Conservation (phyloP, 2,329 filamentous ascomycete genomes). For the Verticillium longisporum region DNA sequence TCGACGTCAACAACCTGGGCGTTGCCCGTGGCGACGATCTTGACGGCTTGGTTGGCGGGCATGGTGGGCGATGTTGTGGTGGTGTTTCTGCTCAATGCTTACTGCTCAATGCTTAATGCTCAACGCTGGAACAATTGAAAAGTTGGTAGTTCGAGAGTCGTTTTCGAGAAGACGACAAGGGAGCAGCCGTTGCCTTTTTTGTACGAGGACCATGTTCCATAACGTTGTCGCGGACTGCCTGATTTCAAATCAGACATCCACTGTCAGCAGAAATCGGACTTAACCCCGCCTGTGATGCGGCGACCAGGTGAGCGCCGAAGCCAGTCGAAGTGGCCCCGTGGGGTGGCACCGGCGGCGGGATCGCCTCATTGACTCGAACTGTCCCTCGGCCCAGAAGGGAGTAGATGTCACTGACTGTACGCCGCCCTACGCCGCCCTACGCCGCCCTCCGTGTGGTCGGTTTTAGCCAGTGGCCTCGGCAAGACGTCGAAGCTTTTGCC, state of each 20-base stretch:
- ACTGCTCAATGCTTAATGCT: background rate
- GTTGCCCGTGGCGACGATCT: constrained; percentile 11
- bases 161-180: too few species aligned
- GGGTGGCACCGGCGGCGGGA: background rate
- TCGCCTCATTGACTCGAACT: background rate
- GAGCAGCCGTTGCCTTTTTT: background rate
- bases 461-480: background rate
- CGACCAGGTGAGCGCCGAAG: background rate
- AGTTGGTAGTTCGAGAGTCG: too few species aligned
- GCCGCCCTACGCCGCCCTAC: background rate
- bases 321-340: background rate
- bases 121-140: background rate
- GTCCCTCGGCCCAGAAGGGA: background rate
- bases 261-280: background rate
- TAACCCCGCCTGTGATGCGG: background rate
- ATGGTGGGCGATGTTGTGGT: constrained; percentile 1
- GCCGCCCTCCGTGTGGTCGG: background rate
- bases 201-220: background rate
- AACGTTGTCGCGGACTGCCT: background rate
- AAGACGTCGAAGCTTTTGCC: background rate
- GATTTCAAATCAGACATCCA: background rate
- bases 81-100: background rate
- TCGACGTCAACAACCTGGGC: constrained; percentile 21
- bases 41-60: constrained; percentile 11
- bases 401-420: background rate